Evolutionary conservation across 176 grass and related monocot genomes (phyloP).

Genomic region (Bonia amplexicaulis): DNA sequence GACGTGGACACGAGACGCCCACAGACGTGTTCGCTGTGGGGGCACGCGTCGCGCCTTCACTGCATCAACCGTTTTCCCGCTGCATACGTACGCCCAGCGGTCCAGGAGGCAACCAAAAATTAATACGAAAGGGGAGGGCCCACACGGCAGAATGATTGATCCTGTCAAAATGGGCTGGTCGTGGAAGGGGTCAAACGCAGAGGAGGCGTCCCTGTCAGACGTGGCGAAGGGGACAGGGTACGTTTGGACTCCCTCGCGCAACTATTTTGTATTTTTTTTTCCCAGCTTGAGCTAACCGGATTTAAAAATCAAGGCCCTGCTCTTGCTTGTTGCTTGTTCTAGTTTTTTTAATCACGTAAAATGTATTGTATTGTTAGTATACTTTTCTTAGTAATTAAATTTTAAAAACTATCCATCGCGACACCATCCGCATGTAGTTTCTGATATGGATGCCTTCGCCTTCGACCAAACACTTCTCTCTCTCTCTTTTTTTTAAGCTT

Average conservation of each 20-base stretch:
- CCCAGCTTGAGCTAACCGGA: too few relatives aligned
- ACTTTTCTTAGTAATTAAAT: too few relatives aligned
- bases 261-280: not conserved
- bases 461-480: too few relatives aligned
- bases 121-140: not conserved
- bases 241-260: not conserved
- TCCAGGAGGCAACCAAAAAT: not conserved
- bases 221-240: conserved; percentile 23
- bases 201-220: conserved; percentile 22
- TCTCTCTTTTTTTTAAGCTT: too few relatives aligned
- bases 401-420: too few relatives aligned
- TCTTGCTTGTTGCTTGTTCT: too few relatives aligned
- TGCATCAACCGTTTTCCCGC: not conserved
- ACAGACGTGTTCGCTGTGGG: not conserved
- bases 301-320: too few relatives aligned
- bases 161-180: not conserved
- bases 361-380: too few relatives aligned
- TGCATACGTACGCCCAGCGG: not conserved
- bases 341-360: too few relatives aligned
- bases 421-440: too few relatives aligned
- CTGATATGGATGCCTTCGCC: too few relatives aligned
- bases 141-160: conserved; percentile 37
- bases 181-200: conserved; percentile 23
- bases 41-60: conserved; percentile 17
- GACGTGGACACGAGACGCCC: conserved; percentile 22